phyloP scores from a whole-genome alignment of 805 yeast species.

The Zygoascus flipseniorum region DNA sequence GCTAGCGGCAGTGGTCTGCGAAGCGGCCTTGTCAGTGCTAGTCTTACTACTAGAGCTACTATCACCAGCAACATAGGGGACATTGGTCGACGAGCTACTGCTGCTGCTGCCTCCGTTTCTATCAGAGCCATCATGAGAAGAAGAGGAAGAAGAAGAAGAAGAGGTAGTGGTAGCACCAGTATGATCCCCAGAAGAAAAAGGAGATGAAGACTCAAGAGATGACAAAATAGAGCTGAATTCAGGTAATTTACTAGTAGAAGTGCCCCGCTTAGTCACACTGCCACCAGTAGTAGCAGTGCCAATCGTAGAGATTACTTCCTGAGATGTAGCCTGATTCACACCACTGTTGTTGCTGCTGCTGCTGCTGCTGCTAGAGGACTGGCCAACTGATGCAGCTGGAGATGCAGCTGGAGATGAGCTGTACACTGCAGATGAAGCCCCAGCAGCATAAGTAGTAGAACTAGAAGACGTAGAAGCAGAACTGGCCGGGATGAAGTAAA shows the following conservation, averaged over 20 bases:
- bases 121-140: neutral
- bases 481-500: neutral
- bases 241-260: neutral
- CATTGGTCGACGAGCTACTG: neutral
- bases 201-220: neutral
- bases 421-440: neutral
- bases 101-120: neutral
- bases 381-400: neutral
- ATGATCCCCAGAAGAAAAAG: neutral
- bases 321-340: neutral
- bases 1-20: conserved; percentile 1
- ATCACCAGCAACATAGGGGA: neutral
- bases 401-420: neutral
- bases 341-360: neutral
- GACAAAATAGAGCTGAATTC: neutral
- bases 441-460: neutral
- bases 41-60: neutral
- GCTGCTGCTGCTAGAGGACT: neutral
- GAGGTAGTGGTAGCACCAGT: neutral
- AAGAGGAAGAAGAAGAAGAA: neutral
- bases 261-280: neutral
- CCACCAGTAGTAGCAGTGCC: neutral
- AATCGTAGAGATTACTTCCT: neutral
- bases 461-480: neutral
- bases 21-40: conserved; percentile 1